A percentile compares a stretch with the other conserved stretches of the same genome.
Conservation (phyloP, 768 basidiomycete species). For the Gloeophyllum trabeum region DNA sequence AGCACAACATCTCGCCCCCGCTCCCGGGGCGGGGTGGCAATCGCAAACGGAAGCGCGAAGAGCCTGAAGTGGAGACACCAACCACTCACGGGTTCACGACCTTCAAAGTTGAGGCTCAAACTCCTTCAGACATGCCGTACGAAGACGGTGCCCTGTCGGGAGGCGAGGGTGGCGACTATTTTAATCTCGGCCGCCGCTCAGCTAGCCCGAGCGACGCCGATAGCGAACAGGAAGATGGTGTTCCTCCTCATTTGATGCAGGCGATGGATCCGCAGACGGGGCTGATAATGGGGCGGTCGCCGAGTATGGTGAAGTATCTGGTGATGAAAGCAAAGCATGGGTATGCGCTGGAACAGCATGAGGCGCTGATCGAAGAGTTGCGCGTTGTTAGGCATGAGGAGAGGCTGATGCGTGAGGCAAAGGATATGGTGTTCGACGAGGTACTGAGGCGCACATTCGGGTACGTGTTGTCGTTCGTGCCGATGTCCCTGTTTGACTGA, state of each 20-base stretch:
- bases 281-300: constrained; percentile 59
- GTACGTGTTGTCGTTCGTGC: too few species aligned
- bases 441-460: constrained; percentile 39
- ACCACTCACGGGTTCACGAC: constrained; percentile 25
- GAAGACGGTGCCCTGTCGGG: constrained; percentile 6
- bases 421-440: constrained; percentile 15
- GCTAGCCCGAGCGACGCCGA: not conserved
- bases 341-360: constrained; percentile 59
- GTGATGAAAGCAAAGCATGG: constrained; percentile 68
- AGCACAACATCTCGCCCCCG: constrained; percentile 71
- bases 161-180: constrained; percentile 16
- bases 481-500: constrained; percentile 1
- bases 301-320: constrained; percentile 61
- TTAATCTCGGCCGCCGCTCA: constrained; percentile 4
- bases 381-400: constrained; percentile 40
- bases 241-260: constrained; percentile 43
- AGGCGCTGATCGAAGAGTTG: constrained; percentile 54
- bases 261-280: constrained; percentile 47
- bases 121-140: constrained; percentile 21
- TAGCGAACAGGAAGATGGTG: constrained; percentile 26
- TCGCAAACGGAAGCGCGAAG: constrained; percentile 49
- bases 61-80: constrained; percentile 7
- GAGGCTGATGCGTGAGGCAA: constrained; percentile 12
- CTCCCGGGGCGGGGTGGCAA: constrained; percentile 60
- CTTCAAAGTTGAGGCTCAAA: constrained; percentile 52